phyloP scores from a whole-genome alignment of 1,284 basidiomycete genomes.

The Athelia sp. region DNA sequence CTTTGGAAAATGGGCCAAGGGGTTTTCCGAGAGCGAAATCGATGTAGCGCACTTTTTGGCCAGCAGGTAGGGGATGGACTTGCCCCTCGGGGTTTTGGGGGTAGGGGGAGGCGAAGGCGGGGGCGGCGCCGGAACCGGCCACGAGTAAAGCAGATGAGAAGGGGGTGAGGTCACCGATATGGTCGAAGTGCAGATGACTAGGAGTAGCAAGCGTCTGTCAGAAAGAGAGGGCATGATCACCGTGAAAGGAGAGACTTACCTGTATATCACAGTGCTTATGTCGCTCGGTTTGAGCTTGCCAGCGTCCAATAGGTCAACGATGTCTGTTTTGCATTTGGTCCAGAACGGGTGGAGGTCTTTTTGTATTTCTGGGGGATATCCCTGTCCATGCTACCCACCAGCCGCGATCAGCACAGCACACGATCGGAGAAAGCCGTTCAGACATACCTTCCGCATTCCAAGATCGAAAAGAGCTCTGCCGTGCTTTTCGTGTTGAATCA shows the following conservation, averaged over 20 bases:
- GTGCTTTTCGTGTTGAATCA: constrained; percentile 6
- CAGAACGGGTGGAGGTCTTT: constrained; percentile 2
- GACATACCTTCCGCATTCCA: constrained; percentile 6
- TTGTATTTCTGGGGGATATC: constrained; percentile 4
- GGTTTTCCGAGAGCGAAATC: neutral
- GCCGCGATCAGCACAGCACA: neutral
- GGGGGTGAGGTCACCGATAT: constrained; percentile 23
- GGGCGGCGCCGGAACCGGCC: constrained; percentile 15
- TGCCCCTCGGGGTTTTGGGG: constrained; percentile 15
- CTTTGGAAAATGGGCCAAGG: constrained; percentile 48
- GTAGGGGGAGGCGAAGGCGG: constrained; percentile 14
- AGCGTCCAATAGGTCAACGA: constrained; percentile 9
- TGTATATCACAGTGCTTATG: constrained; percentile 13
- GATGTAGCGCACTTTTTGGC: neutral
- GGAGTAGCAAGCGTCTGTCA: neutral
- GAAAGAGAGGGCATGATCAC: no score
- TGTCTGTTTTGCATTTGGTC: constrained; percentile 4
- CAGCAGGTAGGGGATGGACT: neutral
- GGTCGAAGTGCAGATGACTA: constrained; percentile 29
- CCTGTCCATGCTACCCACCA: neutral
- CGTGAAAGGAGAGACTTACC: constrained; percentile 4
- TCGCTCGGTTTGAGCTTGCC: constrained; percentile 5
- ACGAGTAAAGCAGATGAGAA: constrained; percentile 22
- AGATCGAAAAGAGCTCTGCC: constrained; percentile 11
- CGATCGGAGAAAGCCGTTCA: neutral